phyloP scores from a whole-genome alignment of 2,329 filamentous ascomycete genomes.

The Aureobasidium pullulans region DNA sequence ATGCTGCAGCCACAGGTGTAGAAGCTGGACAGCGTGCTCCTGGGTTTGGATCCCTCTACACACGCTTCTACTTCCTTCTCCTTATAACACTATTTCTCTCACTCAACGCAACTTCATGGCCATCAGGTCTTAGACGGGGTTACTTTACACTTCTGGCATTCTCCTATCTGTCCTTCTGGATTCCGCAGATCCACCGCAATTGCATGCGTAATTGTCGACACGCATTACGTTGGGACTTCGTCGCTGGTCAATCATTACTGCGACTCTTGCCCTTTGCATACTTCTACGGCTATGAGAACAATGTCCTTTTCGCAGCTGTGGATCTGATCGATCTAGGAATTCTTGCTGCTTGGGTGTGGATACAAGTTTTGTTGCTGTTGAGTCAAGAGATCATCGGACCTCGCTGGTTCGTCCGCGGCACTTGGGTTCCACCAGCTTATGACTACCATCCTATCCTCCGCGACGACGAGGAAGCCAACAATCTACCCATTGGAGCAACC shows the following conservation, averaged over 20 bases:
- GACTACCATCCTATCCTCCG: constrained; percentile 90
- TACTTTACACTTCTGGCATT: constrained; percentile 60
- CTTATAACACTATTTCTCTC: constrained; percentile 52
- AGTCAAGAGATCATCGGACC: constrained; percentile 82
- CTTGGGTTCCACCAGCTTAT: constrained; percentile 64
- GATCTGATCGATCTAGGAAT: constrained; percentile 59
- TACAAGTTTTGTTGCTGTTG: constrained; percentile 71
- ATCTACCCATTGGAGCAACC: constrained; percentile 62
- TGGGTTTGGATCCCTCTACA: constrained; percentile 50
- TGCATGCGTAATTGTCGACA: constrained; percentile 83
- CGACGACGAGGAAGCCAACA: constrained; percentile 72
- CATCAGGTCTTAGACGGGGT: constrained; percentile 42
- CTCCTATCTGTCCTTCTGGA: constrained; percentile 81
- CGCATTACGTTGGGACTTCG: constrained; percentile 85
- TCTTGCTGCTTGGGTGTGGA: constrained; percentile 73
- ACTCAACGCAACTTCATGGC: constrained; percentile 52
- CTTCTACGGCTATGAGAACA: constrained; percentile 70
- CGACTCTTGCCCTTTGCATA: constrained; percentile 77
- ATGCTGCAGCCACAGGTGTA: constrained; percentile 23
- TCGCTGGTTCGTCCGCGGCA: constrained; percentile 69
- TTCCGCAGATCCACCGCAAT: constrained; percentile 88
- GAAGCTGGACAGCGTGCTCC: constrained; percentile 27
- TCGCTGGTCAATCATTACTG: constrained; percentile 72
- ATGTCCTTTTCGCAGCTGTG: constrained; percentile 69
- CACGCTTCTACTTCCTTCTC: constrained; percentile 54